These are phyloP conservation scores for Solanum neorickii DNA, from an alignment of 257 asterid genomes.

Conservation along the genomic window DNA sequence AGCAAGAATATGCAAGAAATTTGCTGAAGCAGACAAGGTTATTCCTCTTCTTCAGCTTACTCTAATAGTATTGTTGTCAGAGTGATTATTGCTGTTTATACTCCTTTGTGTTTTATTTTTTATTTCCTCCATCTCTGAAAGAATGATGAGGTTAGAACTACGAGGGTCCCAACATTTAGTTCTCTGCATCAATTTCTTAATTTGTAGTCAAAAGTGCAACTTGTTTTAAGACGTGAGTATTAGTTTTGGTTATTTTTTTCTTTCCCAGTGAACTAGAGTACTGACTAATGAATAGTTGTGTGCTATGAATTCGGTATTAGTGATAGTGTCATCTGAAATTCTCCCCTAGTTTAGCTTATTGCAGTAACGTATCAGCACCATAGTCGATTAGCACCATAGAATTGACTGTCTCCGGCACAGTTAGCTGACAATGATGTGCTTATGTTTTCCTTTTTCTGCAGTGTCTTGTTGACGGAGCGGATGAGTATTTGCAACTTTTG, in stretches of 20 bases:
- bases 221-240: neutral
- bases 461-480: constrained; percentile 92
- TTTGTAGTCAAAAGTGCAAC: neutral
- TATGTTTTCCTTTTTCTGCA: constrained; percentile 14
- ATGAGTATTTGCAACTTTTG: constrained; percentile 85
- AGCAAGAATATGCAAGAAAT: constrained; percentile 83
- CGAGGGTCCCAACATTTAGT: neutral
- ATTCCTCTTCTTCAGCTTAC: neutral
- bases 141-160: neutral
- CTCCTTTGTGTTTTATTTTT: neutral
- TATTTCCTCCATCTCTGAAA: neutral
- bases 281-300: neutral
- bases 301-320: neutral
- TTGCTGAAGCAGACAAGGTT: constrained; percentile 95
- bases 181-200: neutral
- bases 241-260: neutral
- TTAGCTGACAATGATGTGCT: neutral
- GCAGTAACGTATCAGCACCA: neutral
- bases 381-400: neutral
- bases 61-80: neutral
- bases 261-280: neutral
- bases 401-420: neutral
- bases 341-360: neutral
- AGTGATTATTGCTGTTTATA: neutral
- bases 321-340: neutral